Base-by-base conservation (phyloP, 106 monocot species). In the Acorus gramineus region DNA sequence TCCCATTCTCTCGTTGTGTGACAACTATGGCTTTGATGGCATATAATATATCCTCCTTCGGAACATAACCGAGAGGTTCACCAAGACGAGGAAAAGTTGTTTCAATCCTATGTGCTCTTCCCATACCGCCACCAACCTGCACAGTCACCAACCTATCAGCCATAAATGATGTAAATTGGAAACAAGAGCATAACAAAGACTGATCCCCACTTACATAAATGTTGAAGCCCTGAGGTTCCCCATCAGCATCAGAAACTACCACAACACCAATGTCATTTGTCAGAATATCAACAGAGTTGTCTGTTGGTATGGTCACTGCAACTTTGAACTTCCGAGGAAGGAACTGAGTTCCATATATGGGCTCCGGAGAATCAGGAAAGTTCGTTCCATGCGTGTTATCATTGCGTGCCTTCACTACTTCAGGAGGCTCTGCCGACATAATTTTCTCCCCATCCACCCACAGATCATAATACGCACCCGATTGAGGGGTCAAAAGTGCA, bases 121-220 rank as follows among this genome's bases (percentile, higher is more conserved):
- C 98, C 98, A 98, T 98, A 48, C 98, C 98, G 68, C 98, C 98
- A 55, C 98, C 92, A 46, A 92, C 98, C 98, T 98, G 55, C 49
- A 79, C 62, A 68, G 13, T 5, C 50, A 78, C 2, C 47, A 10
- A 54, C 45, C 6, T 57, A 59, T 10, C 52, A 57, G 46, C 54
- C 6, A 2, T 55, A 28, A 28, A 28, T 28, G 28, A 28, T 28
- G 28, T 28, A 28, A 28, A 28, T 28, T 28, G 28, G 28, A 28
- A 28, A 28, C 28, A 28, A 28, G 28, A 28, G 28, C 28, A 28
- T 28, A 28, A 28, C 8, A 63, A 50, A 65, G 45, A 55, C 52
- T 45, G 28, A 0, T 47, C 10, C 10, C 2, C 2, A 44, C 83
- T 85, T 83, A 98, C 98, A 80, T 89, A 92, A 44, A 98, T 71